Percentiles rank a stretch among this genome's conserved stretches.
phyloP scores from a whole-genome alignment of 2,329 filamentous ascomycete genomes.

The Fusarium sp. region DNA sequence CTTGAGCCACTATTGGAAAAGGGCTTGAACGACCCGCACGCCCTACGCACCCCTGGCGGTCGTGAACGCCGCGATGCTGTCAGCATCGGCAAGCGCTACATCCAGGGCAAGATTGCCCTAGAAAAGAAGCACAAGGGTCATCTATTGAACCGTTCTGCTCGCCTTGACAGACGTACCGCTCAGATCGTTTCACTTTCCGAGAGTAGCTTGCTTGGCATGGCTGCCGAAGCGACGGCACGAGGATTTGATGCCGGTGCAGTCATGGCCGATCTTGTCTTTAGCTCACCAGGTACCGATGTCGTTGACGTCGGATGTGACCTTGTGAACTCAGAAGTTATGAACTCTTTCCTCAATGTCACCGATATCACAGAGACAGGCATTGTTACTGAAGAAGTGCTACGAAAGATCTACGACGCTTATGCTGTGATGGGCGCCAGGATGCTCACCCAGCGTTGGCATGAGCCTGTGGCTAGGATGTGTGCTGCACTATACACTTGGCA shows the following conservation, averaged over 20 bases:
- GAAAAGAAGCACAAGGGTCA: slow-evolving; percentile 42
- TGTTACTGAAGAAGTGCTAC: slow-evolving; percentile 38
- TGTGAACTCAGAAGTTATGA: slow-evolving; percentile 46
- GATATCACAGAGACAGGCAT: slow-evolving; percentile 42
- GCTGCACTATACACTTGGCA: slow-evolving; percentile 53
- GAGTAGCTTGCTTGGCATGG: slow-evolving; percentile 46
- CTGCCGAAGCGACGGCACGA: slow-evolving; percentile 41
- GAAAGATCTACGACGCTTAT: slow-evolving; percentile 42
- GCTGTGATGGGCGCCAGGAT: slow-evolving; percentile 48
- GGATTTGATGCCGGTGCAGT: slow-evolving; percentile 44
- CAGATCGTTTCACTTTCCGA: slow-evolving; percentile 46
- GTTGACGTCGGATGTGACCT: slow-evolving; percentile 46
- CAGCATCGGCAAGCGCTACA: slow-evolving; percentile 42
- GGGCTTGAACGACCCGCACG: slow-evolving; percentile 39
- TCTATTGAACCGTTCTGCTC: slow-evolving; percentile 36
- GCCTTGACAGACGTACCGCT: slow-evolving; percentile 35
- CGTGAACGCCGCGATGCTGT: slow-evolving; percentile 43
- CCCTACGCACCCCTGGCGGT: slow-evolving; percentile 38
- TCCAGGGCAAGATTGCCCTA: slow-evolving; percentile 45
- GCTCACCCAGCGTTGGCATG: slow-evolving; percentile 53
- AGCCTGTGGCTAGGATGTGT: slow-evolving; percentile 53
- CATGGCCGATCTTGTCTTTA: slow-evolving; percentile 46
- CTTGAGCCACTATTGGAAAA: slow-evolving; percentile 40
- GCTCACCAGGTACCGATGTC: slow-evolving; percentile 47
- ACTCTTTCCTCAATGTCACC: slow-evolving; percentile 44